Percentiles rank a stretch among this genome's conserved stretches.
Evolutionary conservation across 2,329 filamentous ascomycete genomes (phyloP).

Genomic region (Pseudocercospora crystallina): DNA sequence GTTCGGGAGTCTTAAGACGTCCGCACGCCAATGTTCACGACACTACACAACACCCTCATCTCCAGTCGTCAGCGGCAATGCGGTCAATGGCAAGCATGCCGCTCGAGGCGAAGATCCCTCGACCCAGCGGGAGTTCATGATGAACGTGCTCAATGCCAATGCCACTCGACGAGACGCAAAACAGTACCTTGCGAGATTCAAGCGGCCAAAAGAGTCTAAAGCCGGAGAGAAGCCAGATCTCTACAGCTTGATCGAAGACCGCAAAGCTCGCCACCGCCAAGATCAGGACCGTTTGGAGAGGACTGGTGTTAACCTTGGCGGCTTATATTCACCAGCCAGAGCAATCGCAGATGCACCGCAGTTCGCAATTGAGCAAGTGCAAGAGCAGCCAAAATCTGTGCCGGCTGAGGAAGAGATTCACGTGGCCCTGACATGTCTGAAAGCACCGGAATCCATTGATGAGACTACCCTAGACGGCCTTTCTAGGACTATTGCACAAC

Average conservation of each 20-base stretch:
- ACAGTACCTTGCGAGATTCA: constrained; percentile 86
- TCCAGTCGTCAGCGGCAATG: constrained; percentile 2
- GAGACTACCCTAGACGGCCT: constrained; percentile 71
- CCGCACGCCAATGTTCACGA: constrained; percentile 16
- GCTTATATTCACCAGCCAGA: constrained; percentile 58
- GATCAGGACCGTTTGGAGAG: constrained; percentile 35
- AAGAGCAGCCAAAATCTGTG: constrained; percentile 24
- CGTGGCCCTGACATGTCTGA: constrained; percentile 82
- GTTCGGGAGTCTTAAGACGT: constrained; percentile 27
- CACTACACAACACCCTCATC: constrained; percentile 14
- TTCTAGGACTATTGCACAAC: constrained; percentile 78
- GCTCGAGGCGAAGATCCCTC: constrained; percentile 24
- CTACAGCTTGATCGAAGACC: constrained; percentile 21
- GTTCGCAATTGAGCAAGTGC: constrained; percentile 54
- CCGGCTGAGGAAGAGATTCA: constrained; percentile 56
- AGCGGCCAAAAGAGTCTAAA: constrained; percentile 41
- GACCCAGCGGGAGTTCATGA: constrained; percentile 66
- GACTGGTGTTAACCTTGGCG: constrained; percentile 60
- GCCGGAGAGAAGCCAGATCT: constrained; percentile 34
- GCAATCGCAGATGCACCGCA: constrained; percentile 60
- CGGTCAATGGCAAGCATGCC: constrained; percentile 26
- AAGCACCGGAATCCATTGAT: constrained; percentile 69
- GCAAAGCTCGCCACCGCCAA: constrained; percentile 23
- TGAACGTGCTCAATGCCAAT: constrained; percentile 82
- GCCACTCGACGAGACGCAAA: constrained; percentile 91